These are phyloP conservation scores for Alternaria infectoria DNA, from an alignment of 2,329 filamentous ascomycete genomes.

Conservation along the genomic window DNA sequence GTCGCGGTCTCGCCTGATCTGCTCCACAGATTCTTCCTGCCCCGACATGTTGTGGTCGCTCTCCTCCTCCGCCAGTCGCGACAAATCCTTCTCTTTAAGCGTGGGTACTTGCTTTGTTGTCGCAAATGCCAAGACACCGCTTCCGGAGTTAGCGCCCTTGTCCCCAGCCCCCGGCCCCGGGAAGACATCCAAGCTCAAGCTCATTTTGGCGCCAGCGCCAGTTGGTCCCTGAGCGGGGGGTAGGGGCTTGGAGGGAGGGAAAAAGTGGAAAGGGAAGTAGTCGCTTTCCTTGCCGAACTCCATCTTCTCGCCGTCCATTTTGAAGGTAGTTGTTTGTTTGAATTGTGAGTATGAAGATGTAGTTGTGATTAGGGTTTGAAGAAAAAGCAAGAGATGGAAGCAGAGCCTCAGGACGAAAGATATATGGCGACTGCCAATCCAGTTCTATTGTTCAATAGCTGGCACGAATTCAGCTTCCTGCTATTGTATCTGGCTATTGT, in stretches of 20 bases:
- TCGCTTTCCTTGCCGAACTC: not conserved
- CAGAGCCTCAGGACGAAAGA: not conserved
- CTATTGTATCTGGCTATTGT: slow-evolving; percentile 2
- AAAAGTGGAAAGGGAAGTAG: not conserved
- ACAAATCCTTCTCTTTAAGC: slow-evolving; percentile 3
- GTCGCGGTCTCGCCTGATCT: not conserved
- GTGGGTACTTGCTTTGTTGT: slow-evolving; percentile 15
- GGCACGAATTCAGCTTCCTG: not conserved
- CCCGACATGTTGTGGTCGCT: slow-evolving; percentile 3
- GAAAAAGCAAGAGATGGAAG: not conserved
- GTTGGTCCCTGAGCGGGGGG: not conserved
- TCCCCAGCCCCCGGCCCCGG: not conserved
- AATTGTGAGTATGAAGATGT: not conserved
- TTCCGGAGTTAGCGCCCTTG: slow-evolving; percentile 5
- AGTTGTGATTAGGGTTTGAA: not conserved
- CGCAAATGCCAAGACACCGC: slow-evolving; percentile 8
- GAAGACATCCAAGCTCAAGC: slow-evolving; percentile 6
- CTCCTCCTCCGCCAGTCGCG: slow-evolving; percentile 6
- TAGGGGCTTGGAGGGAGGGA: not conserved
- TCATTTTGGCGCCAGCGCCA: slow-evolving; percentile 10
- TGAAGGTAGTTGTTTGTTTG: not conserved
- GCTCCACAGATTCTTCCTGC: not conserved
- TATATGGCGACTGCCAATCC: not conserved
- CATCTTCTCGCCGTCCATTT: not conserved
- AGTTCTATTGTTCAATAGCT: not conserved